phyloP scores from a whole-genome alignment of 1,284 basidiomycete genomes.

The Inonotus obliquus region DNA sequence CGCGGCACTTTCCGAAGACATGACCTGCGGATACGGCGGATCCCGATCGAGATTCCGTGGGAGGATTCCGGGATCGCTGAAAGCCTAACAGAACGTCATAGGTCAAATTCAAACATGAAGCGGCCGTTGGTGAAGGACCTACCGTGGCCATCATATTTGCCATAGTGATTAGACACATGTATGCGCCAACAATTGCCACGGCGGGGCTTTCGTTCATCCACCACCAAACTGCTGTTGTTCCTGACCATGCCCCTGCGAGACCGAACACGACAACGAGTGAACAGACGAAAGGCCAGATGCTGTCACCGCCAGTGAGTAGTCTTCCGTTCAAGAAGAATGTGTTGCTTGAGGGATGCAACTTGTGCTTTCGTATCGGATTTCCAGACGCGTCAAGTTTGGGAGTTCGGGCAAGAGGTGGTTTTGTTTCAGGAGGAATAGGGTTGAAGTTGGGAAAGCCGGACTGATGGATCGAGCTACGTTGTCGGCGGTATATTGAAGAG shows the following conservation, averaged over 20 bases:
- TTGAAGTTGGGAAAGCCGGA: slow-evolving; percentile 13
- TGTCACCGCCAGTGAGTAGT: slow-evolving; percentile 81
- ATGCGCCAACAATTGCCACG: slow-evolving; percentile 71
- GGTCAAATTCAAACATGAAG: slow-evolving; percentile 1
- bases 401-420: slow-evolving; percentile 2
- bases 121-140: slow-evolving; percentile 28
- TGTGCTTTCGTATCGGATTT: slow-evolving; percentile 48
- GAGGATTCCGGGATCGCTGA: slow-evolving; percentile 86
- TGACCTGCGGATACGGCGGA: slow-evolving; percentile 64
- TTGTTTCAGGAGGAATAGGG: slow-evolving; percentile 4
- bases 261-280: slow-evolving; percentile 59
- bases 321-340: slow-evolving; percentile 70
- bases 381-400: slow-evolving; percentile 25
- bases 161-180: slow-evolving; percentile 72
- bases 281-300: slow-evolving; percentile 69
- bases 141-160: slow-evolving; percentile 76
- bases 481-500: slow-evolving; percentile 4
- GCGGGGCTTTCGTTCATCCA: slow-evolving; percentile 74
- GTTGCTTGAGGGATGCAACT: slow-evolving; percentile 65
- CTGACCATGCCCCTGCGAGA: slow-evolving; percentile 76
- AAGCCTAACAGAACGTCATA: slow-evolving; percentile 44
- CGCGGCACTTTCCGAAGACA: slow-evolving; percentile 54
- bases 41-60: slow-evolving; percentile 81
- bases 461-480: neutral
- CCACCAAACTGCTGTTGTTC: slow-evolving; percentile 82